Evolutionary conservation across 176 grass and related monocot genomes (phyloP).

Genomic region (Microstegium vimineum): DNA sequence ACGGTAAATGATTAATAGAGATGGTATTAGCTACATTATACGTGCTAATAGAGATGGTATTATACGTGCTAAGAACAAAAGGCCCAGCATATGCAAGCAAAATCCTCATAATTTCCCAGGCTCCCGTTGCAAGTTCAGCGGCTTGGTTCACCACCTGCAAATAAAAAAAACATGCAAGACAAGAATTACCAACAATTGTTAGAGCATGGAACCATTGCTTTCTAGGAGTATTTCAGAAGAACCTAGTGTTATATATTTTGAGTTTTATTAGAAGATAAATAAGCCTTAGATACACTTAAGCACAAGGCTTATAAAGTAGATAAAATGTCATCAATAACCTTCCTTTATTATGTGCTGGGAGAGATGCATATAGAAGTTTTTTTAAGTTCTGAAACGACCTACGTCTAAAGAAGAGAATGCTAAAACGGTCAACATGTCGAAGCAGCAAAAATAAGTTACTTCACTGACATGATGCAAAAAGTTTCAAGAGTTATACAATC

Average conservation of each 20-base stretch:
- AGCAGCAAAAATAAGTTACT: neutral
- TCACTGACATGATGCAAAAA: neutral
- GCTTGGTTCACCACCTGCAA: neutral
- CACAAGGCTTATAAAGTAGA: neutral
- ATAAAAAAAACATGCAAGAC: neutral
- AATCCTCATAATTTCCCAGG: neutral
- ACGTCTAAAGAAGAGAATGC: neutral
- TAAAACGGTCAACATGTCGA: neutral
- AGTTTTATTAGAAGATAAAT: neutral
- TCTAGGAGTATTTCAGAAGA: too few species aligned
- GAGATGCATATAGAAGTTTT: too few species aligned
- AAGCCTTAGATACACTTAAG: neutral
- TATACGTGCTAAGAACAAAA: neutral
- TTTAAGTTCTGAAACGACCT: neutral
- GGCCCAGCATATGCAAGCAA: neutral
- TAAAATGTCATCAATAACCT: neutral
- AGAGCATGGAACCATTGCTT: neutral
- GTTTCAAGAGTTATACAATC: neutral
- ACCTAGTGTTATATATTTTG: neutral
- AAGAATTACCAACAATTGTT: neutral
- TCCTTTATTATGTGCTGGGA: neutral
- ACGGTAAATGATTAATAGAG: too few species aligned
- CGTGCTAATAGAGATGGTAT: neutral
- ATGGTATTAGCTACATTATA: neutral
- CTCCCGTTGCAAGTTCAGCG: neutral